Evolutionary conservation across 805 yeast species (phyloP), one percentile per base, ranked within the genome.

Genomic region (Candida ficus): DNA sequence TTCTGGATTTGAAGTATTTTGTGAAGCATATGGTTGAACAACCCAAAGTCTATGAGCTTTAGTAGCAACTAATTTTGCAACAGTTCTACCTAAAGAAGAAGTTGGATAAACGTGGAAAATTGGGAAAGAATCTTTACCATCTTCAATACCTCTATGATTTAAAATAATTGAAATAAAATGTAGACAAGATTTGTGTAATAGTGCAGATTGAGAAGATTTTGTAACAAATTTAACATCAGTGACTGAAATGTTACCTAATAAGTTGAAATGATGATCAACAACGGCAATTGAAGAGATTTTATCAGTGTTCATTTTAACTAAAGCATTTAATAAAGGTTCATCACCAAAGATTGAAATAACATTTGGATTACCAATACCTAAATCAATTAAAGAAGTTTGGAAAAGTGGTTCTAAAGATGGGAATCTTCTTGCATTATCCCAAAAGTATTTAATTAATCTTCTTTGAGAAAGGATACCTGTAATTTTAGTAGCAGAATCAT

Each of bases 91-190:
- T 37, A 93, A 70, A 0, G 93, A 80, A 9, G 95, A 78, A 30
- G 75, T 73, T 45, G 78, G 76, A 47, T 86, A 82, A 20, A 91
- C 96, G 60, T 91, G 95, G 73, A 91, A 91, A 30, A 93, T 91
- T 14, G 99, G 99, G 71, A 83, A 91, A 31, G 95, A 88, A 66
- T 91, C 99, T 62, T 90, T 89, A 38, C 96, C 96, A 57, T 89
- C 90, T 55, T 83, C 95, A 25, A 91, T 71, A 17, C 99, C 99
- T 57, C 96, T 80, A 41, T 82, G 81, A 48, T 84, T 82, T 48
- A 93, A 73, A 45, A 90, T 89, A 47, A 89, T 83, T 12, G 95
- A 79, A 43, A 91, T 78, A 59, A 91, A 91, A 63, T 85, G 93
- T 54, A 88, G 71, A 62, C 96, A 93, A 7, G 93, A 73, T 59